Evolutionary conservation across 176 grass and related monocot species (phyloP), one percentile per base, ranked within the genome.

Genomic region (Avena sativa): DNA sequence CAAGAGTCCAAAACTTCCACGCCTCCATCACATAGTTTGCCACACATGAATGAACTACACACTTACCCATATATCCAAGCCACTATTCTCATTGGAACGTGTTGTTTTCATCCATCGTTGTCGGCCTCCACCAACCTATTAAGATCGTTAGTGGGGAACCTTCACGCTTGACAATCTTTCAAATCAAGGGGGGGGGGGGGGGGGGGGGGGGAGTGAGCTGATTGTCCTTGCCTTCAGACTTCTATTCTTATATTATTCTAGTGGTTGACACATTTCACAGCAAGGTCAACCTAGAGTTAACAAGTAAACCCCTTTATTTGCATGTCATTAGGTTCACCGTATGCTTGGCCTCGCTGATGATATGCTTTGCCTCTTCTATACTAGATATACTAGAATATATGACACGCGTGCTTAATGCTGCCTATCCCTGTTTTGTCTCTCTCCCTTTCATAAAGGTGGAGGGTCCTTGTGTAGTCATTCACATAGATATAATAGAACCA

Each of bases 391-490:
- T 88, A 91, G 81, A 76, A 85, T 88, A 88, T 59, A 68, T 91
- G 81, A 32, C 52, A 60, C 85, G 89, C 89, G 81, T 91, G 89
- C 89, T 91, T 91, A 88, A 88, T 88, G 89, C 89, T 88, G 68
- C 81, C 67, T 84, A 88, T 91, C 89, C 68, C 49, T 81, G 85
- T 88, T 84, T 91, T 88, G 85, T 76, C 89, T 91, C 81, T 91
- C 69, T 30, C 44, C 52, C 81, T 84, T 85, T 84, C 30, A 38
- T 70, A 88, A 85, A 88, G 85, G 75, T 84, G 85, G 82, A 84
- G 76, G 81, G 81, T 81, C 76, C 85, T 84, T 44, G 78, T 87
- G 68, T 84, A 40, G 85, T 79, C 74, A 90, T 87, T 83, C 47
- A 47, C 77, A 49, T 57, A 57, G 47, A 80, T 91, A 84, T 84